Conservation (phyloP, 306 rosid genomes). For the Citrullus amarus region DNA sequence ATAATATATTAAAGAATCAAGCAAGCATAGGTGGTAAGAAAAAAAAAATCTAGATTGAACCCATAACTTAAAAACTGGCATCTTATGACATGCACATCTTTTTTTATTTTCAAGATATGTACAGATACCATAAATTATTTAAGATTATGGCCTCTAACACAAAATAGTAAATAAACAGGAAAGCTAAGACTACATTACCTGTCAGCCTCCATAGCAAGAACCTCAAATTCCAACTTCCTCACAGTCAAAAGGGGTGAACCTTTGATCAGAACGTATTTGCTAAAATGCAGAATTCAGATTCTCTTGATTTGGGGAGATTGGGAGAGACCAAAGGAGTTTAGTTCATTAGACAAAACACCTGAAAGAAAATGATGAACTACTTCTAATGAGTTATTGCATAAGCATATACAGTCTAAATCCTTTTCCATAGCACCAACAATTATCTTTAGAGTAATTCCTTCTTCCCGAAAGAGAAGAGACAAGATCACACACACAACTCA, state of each 20-base stretch:
- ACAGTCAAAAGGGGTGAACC: neutral
- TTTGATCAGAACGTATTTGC: neutral
- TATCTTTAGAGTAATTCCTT: neutral
- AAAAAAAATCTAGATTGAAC: too few species aligned
- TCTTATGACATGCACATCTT: neutral
- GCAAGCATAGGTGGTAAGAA: neutral
- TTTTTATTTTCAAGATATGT: neutral
- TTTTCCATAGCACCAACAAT: neutral
- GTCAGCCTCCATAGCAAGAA: slow-evolving; percentile 25
- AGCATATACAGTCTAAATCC: neutral
- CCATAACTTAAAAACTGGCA: too few species aligned
- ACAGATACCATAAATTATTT: neutral
- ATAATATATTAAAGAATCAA: neutral
- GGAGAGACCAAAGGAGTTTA: neutral
- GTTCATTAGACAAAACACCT: neutral
- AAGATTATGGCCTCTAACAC: neutral
- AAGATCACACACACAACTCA: neutral
- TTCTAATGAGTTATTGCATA: neutral
- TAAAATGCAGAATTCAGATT: neutral
- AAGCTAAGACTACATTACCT: slow-evolving; percentile 14
- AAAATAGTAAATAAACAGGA: neutral
- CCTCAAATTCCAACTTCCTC: neutral
- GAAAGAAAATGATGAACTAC: neutral
- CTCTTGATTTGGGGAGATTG: neutral
- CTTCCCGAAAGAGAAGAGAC: neutral